Base-by-base conservation (phyloP, 2,329 filamentous ascomycete species). In the Aspergillus pseudonomiae region DNA sequence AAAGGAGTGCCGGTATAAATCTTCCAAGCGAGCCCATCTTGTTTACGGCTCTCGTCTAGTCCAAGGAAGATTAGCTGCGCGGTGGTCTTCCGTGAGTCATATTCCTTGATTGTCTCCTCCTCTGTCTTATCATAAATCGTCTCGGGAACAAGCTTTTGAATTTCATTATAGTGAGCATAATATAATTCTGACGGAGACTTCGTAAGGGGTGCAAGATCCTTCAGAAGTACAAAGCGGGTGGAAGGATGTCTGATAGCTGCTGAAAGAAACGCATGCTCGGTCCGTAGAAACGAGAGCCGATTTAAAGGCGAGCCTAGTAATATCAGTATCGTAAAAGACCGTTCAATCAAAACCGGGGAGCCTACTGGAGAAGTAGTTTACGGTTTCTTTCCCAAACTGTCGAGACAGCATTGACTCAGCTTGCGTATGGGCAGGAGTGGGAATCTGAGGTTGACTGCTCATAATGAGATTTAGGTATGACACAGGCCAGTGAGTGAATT, bases 61-160 rank as follows among this genome's bases (percentile, higher is more conserved):
- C 94, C 94, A 32, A 98, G 81, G 75, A 98, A 97, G 59, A 98
- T 83, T 58, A 97, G 82, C 66, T 92, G 85, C 3, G 93, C 90
- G 24, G 83, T 78, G 19, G 87, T 87, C 60, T 86, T 81, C 5
- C 83, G 81, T 34, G 92, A 96, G 79, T 97, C 89, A 77, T 89
- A 97, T 36, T 84, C 81, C 71, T 87, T 86, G 64, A 96, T 84
- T 68, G 89, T 75, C 53, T 95, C 89, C 68, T 89, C 88, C 75
- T 98, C 94, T 1, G 84, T 83, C 68, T 85, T 84, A 24, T 82
- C 83, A 76, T 93, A 97, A 0, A 90, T 88, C 61, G 92, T 86
- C 1, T 84, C 73, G 1, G 92, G 91, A 24, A 95, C 87, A 46
- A 98, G 79, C 10, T 86, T 77, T 69, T 86, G 81, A 26, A 98